These are phyloP conservation scores for Lyophyllum atratum DNA, from an alignment of 768 basidiomycete genomes.

Conservation along the genomic window DNA sequence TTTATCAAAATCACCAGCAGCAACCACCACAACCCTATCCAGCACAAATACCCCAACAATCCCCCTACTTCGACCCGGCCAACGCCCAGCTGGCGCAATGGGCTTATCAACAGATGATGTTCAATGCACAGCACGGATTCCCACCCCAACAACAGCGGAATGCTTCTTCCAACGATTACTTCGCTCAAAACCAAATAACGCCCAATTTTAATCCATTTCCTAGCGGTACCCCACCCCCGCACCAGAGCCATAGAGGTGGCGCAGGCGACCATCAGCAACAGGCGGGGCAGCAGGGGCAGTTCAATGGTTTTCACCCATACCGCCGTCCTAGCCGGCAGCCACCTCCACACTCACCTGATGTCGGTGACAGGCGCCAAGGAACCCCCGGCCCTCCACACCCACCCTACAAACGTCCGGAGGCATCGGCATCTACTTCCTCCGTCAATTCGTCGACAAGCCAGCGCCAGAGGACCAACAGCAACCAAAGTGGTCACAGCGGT, in stretches of 20 bases:
- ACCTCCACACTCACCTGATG: conserved; percentile 34
- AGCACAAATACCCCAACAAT: conserved; percentile 45
- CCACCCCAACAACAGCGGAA: conserved; percentile 45
- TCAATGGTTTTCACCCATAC: conserved; percentile 79
- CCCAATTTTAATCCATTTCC: conserved; percentile 64
- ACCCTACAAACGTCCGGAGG: conserved; percentile 79
- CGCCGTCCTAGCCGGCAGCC: conserved; percentile 64
- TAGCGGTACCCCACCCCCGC: conserved; percentile 70
- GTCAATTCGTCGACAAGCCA: conserved; percentile 65
- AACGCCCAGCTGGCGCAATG: conserved; percentile 82
- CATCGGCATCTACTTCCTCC: conserved; percentile 77
- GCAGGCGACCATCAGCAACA: conserved; percentile 43
- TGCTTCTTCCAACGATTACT: conserved; percentile 51
- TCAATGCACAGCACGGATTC: conserved; percentile 62
- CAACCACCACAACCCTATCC: conserved; percentile 56
- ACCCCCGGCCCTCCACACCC: conserved; percentile 56
- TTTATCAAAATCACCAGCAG: conserved; percentile 71
- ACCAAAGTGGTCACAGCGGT: conserved; percentile 58
- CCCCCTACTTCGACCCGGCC: conserved; percentile 72
- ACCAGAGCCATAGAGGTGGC: conserved; percentile 46
- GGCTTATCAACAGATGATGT: conserved; percentile 94
- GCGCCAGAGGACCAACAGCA: conserved; percentile 72
- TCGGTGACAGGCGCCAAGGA: conserved; percentile 50
- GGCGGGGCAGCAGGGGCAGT: conserved; percentile 36
- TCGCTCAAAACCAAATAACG: conserved; percentile 52